Evolutionary conservation across 2,329 filamentous ascomycete genomes (phyloP).

Genomic region (Furcasterigmium sp.): DNA sequence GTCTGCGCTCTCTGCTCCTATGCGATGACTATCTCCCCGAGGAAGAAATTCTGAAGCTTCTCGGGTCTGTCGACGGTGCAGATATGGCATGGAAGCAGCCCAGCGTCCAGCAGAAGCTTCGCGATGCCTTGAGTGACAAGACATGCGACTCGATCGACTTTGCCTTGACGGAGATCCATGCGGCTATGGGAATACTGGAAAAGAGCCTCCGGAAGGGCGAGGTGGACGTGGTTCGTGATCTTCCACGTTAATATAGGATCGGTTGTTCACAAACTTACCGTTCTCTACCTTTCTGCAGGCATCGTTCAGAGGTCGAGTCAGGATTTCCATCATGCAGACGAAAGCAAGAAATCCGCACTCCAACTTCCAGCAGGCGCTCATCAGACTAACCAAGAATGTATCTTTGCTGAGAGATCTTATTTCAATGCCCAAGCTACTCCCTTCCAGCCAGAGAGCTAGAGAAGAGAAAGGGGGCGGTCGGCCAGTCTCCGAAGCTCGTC

Average conservation of each 20-base stretch:
- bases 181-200: neutral
- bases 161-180: neutral
- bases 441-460: too few relatives aligned
- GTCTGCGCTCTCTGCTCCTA: neutral
- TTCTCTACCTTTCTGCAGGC: neutral
- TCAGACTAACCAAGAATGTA: neutral
- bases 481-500: neutral
- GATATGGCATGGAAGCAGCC: neutral
- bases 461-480: neutral
- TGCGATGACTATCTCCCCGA: neutral
- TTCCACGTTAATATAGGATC: neutral
- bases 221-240: neutral
- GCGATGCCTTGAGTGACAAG: neutral
- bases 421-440: neutral
- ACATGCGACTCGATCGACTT: neutral
- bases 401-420: neutral
- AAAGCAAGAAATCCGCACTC: slow-evolving; percentile 1
- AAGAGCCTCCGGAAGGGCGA: neutral
- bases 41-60: neutral
- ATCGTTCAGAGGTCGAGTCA: neutral
- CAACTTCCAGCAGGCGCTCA: neutral
- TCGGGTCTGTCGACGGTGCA: neutral
- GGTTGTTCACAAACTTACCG: neutral
- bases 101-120: neutral
- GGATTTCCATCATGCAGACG: neutral